These are phyloP conservation scores for Epichloe coenophiala DNA, from an alignment of 2,329 filamentous ascomycete species.

Conservation along the genomic window DNA sequence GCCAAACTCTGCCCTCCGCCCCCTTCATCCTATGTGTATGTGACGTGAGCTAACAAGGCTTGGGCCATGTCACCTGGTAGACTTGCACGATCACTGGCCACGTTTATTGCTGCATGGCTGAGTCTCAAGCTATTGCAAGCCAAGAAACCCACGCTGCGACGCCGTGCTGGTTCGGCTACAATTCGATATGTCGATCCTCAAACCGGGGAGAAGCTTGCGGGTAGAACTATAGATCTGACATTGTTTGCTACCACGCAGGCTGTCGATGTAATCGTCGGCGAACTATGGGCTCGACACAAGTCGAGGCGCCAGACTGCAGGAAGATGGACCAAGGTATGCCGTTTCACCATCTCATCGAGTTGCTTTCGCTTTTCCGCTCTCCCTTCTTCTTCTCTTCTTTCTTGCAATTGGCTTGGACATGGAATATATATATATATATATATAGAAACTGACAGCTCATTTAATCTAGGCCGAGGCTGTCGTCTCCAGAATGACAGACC, in stretches of 20 bases:
- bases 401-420: not conserved
- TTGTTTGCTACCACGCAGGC: constrained; percentile 65
- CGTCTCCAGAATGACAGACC: constrained; percentile 37
- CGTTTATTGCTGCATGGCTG: constrained; percentile 44
- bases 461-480: constrained; percentile 17
- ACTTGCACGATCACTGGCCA: constrained; percentile 42
- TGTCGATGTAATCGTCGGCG: constrained; percentile 54
- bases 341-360: not conserved
- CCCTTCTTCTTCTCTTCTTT: not conserved
- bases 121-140: constrained; percentile 45
- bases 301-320: constrained; percentile 28
- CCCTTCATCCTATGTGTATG: not conserved
- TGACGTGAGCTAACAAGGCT: not conserved
- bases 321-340: constrained; percentile 32
- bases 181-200: not conserved
- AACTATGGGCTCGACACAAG: constrained; percentile 45
- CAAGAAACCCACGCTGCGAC: constrained; percentile 23
- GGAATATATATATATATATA: no score
- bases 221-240: constrained; percentile 68
- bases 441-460: not conserved
- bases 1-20: not conserved
- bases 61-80: constrained; percentile 19
- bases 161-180: constrained; percentile 10
- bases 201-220: constrained; percentile 31
- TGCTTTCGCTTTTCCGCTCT: not conserved